Evolutionary conservation across 2,329 filamentous ascomycete species (phyloP), one percentile per base, ranked within the genome.

Genomic region (Colletotrichum musicola): DNA sequence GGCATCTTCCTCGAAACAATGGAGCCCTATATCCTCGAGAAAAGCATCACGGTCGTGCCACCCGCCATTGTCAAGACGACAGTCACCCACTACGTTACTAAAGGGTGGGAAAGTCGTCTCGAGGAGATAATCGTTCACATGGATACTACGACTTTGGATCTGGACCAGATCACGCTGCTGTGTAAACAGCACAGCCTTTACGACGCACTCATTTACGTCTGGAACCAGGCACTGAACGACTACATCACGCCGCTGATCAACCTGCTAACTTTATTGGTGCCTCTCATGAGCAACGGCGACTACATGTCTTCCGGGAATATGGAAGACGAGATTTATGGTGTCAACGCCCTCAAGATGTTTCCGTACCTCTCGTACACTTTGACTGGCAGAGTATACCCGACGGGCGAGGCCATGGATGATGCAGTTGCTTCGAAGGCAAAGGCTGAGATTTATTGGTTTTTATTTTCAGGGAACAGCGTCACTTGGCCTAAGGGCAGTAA

Each of bases 71-170:
- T 98, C 71, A 98, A 98, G 78, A 89, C 93, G 59, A 85, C 98
- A 77, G 93, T 98, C 40, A 87, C 87, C 10, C 89, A 97, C 77
- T 98, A 93, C 77, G 92, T 94, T 18, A 86, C 85, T 46, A 91
- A 90, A 69, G 93, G 93, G 54, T 89, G 92, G 74, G 91, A 95
- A 73, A 88, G 88, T 69, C 90, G 92, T 12, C 84, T 99, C 7
- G 97, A 99, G 80, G 95, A 98, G 79, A 92, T 98, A 78, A 92
- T 99, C 38, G 98, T 95, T 77, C 91, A 95, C 72, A 91, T 99
- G 81, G 92, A 97, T 74, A 97, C 95, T 1, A 85, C 89, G 14
- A 97, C 94, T 0, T 90, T 99, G 76, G 97, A 99, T 77, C 90
- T 99, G 73, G 95, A 99, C 77, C 93, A 98, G 79, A 90, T 97